Evolutionary conservation across 2,329 filamentous ascomycete genomes (phyloP), one percentile per base, ranked within the genome.

Genomic region (Septoria linicola): DNA sequence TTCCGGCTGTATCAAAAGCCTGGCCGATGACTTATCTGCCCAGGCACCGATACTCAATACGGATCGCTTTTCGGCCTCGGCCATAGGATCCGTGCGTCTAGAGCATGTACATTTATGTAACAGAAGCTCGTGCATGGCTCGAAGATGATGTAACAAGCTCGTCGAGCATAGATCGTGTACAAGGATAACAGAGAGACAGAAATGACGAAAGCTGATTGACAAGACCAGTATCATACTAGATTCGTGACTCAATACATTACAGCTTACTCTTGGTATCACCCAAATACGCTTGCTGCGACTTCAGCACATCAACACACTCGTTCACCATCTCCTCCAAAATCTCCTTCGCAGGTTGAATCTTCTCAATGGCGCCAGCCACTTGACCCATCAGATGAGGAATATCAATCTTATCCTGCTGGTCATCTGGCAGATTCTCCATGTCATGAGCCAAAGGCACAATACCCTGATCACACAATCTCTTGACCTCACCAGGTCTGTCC

Each of bases 381-480:
- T 96, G 89, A 1, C 92, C 92, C 92, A 96, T 96, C 65, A 96
- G 68, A 70, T 92, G 90, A 10, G 92, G 92, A 49, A 87, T 76
- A 65, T 96, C 92, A 10, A 95, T 75, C 34, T 96, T 89, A 49
- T 84, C 85, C 1, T 86, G 87, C 48, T 89, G 79, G 42, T 95
- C 88, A 19, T 48, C 44, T 16, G 44, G 44, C 35, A 48, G 7
- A 11, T 48, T 48, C 27, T 53, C 56, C 64, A 96, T 76, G 66
- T 97, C 92, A 66, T 88, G 78, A 72, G 86, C 82, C 57, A 96
- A 76, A 1, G 92, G 92, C 54, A 95, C 85, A 23, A 95, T 72
- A 0, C 92, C 92, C 59, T 78, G 75, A 30, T 85, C 83, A 27
- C 87, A 91, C 67, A 96, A 74, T 69, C 82, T 79, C 72, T 80